Percentiles rank a stretch among this genome's conserved stretches.
phyloP scores from a whole-genome alignment of 1,139 yeast genomes.

The Protomyces lactucae-debilis region DNA sequence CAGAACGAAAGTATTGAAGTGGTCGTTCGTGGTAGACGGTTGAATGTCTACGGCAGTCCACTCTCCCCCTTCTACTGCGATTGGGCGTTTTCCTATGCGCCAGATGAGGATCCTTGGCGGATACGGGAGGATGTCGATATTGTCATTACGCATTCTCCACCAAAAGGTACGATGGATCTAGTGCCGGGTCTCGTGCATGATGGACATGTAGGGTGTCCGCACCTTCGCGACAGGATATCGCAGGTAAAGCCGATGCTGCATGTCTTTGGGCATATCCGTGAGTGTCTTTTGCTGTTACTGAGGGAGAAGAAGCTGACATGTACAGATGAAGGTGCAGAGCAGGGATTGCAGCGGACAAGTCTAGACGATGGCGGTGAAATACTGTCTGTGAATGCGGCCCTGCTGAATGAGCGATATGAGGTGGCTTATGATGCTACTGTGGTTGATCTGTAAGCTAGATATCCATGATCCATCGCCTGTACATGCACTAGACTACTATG shows the following conservation, averaged over 20 bases:
- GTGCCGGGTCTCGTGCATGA: neutral
- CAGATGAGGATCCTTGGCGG: constrained; percentile 9
- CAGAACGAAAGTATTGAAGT: constrained; percentile 3
- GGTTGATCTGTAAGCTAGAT: neutral
- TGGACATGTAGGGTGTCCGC: constrained; percentile 23
- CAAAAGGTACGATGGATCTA: constrained; percentile 12
- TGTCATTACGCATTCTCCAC: constrained; percentile 21
- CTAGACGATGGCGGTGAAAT: neutral
- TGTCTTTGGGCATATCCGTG: constrained; percentile 21
- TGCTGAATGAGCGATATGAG: constrained; percentile 7
- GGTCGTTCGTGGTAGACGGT: neutral
- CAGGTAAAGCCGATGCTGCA: constrained; percentile 3
- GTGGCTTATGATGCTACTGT: constrained; percentile 9
- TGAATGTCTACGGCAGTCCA: constrained; percentile 19
- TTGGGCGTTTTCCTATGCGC: constrained; percentile 23
- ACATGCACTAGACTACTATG: too few relatives aligned
- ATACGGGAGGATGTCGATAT: neutral
- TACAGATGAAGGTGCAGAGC: constrained; percentile 14
- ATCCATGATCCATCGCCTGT: too few relatives aligned
- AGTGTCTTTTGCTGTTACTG: neutral
- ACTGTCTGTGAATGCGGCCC: constrained; percentile 6
- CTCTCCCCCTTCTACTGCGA: constrained; percentile 15
- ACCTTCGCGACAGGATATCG: neutral
- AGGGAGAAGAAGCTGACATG: neutral
- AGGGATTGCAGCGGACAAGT: constrained; percentile 1